Percentiles rank a stretch among this genome's conserved stretches.
Conservation (phyloP, 352 stramenopile genomes). For the Elongisporangium anandrum region DNA sequence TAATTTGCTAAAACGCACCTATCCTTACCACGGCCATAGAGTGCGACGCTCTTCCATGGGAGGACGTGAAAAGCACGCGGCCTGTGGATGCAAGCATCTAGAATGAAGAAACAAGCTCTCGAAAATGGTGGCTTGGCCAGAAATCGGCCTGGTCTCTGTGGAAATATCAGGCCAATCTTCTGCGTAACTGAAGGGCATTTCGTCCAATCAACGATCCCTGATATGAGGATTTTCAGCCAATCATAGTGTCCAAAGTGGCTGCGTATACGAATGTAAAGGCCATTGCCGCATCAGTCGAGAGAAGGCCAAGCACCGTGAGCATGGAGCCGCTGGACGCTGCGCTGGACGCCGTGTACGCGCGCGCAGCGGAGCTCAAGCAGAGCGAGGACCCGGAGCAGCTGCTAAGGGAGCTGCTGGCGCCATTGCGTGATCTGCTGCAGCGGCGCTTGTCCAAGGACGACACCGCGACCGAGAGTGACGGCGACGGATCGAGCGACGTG, state of each 20-base stretch:
- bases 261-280: neutral
- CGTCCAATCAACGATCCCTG: neutral
- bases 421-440: slow-evolving; percentile 38
- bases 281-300: neutral
- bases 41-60: no score
- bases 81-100: no score
- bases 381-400: slow-evolving; percentile 29
- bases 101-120: no score
- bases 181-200: neutral
- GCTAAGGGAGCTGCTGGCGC: slow-evolving; percentile 44
- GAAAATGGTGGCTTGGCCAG: no score
- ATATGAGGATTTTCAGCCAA: neutral
- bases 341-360: slow-evolving; percentile 40
- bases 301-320: neutral
- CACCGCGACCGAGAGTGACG: neutral
- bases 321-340: slow-evolving; percentile 65
- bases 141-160: no score
- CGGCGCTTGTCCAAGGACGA: slow-evolving; percentile 15
- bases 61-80: no score
- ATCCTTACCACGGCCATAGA: no score
- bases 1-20: no score
- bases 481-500: neutral
- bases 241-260: neutral
- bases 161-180: no score
- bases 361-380: slow-evolving; percentile 29